phyloP scores from a whole-genome alignment of 2,329 filamentous ascomycete species.

The Cercospora citrullina region DNA sequence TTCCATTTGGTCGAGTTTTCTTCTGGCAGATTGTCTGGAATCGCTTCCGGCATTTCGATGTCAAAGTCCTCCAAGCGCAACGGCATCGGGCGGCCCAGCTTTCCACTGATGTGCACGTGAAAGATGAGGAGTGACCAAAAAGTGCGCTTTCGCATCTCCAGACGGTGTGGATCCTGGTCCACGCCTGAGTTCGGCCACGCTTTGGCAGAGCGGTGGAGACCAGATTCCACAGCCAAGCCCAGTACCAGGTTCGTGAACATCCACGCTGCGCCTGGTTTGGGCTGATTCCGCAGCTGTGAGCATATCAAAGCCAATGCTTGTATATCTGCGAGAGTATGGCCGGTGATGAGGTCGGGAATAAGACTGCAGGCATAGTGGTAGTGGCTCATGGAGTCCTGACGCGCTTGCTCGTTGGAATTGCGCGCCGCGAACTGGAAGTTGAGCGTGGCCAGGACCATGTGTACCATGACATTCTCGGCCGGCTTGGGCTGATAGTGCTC shows the following conservation, averaged over 20 bases:
- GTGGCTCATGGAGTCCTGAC: conserved; percentile 70
- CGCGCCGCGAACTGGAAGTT: conserved; percentile 75
- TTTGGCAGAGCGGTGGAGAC: conserved; percentile 70
- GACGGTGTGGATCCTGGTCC: conserved; percentile 60
- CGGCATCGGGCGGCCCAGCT: conserved; percentile 74
- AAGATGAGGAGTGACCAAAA: conserved; percentile 74
- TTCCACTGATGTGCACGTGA: conserved; percentile 68
- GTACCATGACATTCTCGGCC: conserved; percentile 68
- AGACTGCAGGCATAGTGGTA: conserved; percentile 74
- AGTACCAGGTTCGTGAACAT: conserved; percentile 66
- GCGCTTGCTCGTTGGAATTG: conserved; percentile 60
- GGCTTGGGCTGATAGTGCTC: conserved; percentile 63
- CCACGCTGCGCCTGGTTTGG: conserved; percentile 74
- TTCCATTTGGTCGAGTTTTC: conserved; percentile 53
- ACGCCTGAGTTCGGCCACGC: conserved; percentile 54
- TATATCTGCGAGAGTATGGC: conserved; percentile 64
- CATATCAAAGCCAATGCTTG: conserved; percentile 74
- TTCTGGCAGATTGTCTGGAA: conserved; percentile 69
- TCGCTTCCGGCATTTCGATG: conserved; percentile 69
- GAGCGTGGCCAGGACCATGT: conserved; percentile 78
- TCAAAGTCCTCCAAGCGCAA: conserved; percentile 75
- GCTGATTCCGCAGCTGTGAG: conserved; percentile 71
- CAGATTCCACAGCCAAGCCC: conserved; percentile 69
- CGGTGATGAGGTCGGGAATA: conserved; percentile 64
- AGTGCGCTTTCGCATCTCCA: conserved; percentile 74